A percentile compares a stretch with the other conserved stretches of the same genome.
Evolutionary conservation across 2,329 filamentous ascomycete species (phyloP).

Genomic region (Macrophomina tecta): DNA sequence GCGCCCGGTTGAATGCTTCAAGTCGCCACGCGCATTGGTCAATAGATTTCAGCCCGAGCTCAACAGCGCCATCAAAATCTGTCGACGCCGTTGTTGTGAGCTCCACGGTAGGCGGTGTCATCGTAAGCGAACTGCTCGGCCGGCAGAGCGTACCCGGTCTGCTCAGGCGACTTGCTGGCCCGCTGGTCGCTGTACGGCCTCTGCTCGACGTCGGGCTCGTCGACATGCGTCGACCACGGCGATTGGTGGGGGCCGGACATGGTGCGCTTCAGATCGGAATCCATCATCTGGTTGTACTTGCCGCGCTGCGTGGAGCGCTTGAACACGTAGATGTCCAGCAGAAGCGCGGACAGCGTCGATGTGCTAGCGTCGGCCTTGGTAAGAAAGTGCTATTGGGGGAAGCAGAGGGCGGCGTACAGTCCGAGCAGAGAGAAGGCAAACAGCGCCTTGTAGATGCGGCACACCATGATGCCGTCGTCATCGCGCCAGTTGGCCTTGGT

Average conservation of each 20-base stretch:
- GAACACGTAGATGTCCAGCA: conserved; percentile 58
- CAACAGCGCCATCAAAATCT: not conserved
- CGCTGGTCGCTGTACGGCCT: conserved; percentile 32
- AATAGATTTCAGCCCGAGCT: no score
- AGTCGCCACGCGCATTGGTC: no score
- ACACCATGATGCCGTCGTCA: conserved; percentile 61
- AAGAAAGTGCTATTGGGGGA: not conserved
- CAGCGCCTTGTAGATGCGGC: conserved; percentile 64
- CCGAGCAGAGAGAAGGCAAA: conserved; percentile 62
- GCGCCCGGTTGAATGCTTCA: no score
- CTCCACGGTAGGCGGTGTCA: conserved; percentile 48
- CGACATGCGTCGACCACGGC: conserved; percentile 34
- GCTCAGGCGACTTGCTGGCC: conserved; percentile 38
- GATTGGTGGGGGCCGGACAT: conserved; percentile 22
- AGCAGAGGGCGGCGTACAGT: conserved; percentile 40
- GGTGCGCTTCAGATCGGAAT: conserved; percentile 40
- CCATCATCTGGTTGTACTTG: conserved; percentile 56
- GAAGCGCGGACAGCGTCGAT: conserved; percentile 54
- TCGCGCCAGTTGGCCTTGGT: conserved; percentile 59
- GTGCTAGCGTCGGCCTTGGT: conserved; percentile 36
- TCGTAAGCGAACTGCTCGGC: conserved; percentile 51
- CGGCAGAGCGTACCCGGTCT: conserved; percentile 49
- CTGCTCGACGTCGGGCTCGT: conserved; percentile 36
- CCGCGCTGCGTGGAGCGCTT: conserved; percentile 53
- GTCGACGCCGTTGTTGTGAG: conserved; percentile 22